Evolutionary conservation across 345 rosid genomes (phyloP).

Genomic region (Corymbia maculata): DNA sequence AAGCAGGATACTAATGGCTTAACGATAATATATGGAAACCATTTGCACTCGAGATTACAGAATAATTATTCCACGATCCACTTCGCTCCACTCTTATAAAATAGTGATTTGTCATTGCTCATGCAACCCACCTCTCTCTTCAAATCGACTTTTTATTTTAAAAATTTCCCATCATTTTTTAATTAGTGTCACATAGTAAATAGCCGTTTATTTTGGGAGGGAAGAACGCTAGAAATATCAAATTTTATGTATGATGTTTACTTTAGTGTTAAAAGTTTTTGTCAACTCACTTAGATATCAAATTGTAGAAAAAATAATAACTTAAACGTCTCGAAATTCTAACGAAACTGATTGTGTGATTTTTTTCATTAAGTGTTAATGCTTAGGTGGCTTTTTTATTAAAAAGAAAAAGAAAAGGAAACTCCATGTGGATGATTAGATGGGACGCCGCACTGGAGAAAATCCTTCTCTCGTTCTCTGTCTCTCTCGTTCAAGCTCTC

Average conservation of each 20-base stretch:
- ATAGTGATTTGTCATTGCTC: neutral
- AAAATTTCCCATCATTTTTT: no score
- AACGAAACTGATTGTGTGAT: neutral
- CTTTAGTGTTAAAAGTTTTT: fast-evolving
- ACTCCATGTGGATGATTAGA: neutral
- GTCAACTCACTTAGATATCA: no score
- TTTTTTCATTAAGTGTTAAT: no score
- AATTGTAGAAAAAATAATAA: no score
- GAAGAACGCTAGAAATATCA: no score
- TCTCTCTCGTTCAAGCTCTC: neutral
- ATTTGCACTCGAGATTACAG: neutral
- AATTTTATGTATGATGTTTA: fast-evolving
- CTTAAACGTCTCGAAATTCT: no score
- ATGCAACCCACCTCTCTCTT: neutral
- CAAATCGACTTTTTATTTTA: no score
- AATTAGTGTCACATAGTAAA: neutral
- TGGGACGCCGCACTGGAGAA: neutral
- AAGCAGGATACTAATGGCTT: neutral
- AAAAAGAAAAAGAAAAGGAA: neutral
- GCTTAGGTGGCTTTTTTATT: no score
- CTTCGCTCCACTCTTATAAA: neutral
- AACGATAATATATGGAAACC: neutral
- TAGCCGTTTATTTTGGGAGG: fast-evolving
- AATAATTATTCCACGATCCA: neutral
- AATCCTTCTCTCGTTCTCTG: neutral